These are phyloP conservation scores for Boletus fagicola DNA, from an alignment of 768 basidiomycete species.

Conservation along the genomic window DNA sequence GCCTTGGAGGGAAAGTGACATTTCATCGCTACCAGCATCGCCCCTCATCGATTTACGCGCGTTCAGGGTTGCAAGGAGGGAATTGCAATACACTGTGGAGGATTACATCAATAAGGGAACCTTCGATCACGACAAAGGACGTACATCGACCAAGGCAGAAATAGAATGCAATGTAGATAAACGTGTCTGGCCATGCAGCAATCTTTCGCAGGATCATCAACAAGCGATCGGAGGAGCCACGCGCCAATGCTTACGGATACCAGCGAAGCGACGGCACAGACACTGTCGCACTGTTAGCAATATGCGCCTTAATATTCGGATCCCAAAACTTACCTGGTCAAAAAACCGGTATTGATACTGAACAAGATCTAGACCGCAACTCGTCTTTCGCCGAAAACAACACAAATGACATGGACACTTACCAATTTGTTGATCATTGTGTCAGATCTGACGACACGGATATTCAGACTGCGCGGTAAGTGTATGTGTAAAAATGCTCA, in stretches of 20 bases:
- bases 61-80: conserved; percentile 59
- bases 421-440: conserved; percentile 51
- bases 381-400: neutral
- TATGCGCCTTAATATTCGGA: too few relatives aligned
- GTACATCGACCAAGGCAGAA: conserved; percentile 61
- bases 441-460: conserved; percentile 38
- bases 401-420: neutral
- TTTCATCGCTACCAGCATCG: conserved; percentile 23
- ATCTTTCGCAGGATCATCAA: conserved; percentile 39
- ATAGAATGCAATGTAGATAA: conserved; percentile 63
- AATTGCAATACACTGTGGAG: conserved; percentile 55
- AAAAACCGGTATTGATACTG: conserved; percentile 44
- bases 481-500: neutral
- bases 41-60: conserved; percentile 50
- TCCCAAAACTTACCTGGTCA: conserved; percentile 23
- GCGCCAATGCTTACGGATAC: conserved; percentile 41
- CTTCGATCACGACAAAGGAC: conserved; percentile 19
- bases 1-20: conserved; percentile 34
- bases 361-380: conserved; percentile 42
- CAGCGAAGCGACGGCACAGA: conserved; percentile 58
- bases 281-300: conserved; percentile 22
- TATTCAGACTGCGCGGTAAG: neutral
- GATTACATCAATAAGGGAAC: neutral
- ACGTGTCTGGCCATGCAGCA: conserved; percentile 47
- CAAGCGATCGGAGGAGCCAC: neutral